Percentiles rank a stretch among this genome's conserved stretches.
Evolutionary conservation across 371 early-diverging fungal species (phyloP).

Genomic region (Rhizopus microsporus): DNA sequence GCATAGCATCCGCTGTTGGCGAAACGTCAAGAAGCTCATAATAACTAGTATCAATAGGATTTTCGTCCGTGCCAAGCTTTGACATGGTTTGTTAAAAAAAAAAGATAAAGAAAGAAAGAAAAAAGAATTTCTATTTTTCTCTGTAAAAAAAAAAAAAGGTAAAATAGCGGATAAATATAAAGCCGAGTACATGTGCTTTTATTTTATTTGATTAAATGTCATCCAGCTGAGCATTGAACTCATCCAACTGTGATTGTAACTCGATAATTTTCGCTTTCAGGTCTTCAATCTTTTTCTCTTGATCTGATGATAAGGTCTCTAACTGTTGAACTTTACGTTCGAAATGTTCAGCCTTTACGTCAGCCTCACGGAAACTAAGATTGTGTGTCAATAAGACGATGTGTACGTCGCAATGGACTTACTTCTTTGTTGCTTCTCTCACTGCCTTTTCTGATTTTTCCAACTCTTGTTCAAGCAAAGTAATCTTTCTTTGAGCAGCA

Average conservation of each 20-base stretch:
- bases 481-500: constrained; percentile 63
- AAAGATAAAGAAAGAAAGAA: not conserved
- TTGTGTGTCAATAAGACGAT: not conserved
- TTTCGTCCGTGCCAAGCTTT: constrained; percentile 64
- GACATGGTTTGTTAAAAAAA: constrained; percentile 27
- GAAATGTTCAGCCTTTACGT: constrained; percentile 80
- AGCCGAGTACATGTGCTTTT: constrained; percentile 6
- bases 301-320: constrained; percentile 57
- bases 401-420: constrained; percentile 23
- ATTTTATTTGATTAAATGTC: constrained; percentile 53
- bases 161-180: not conserved
- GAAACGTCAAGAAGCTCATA: constrained; percentile 89
- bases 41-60: constrained; percentile 74
- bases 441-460: constrained; percentile 67
- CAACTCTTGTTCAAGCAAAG: constrained; percentile 67
- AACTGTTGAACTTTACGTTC: constrained; percentile 76
- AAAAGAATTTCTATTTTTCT: constrained; percentile 1
- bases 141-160: constrained; percentile 4
- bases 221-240: constrained; percentile 66
- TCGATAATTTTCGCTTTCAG: constrained; percentile 57
- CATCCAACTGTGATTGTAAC: constrained; percentile 69
- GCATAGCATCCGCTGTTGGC: constrained; percentile 75
- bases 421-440: constrained; percentile 72
- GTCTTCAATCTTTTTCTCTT: constrained; percentile 69
- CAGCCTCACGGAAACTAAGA: constrained; percentile 69